phyloP scores from a whole-genome alignment of 1,139 yeast species.

The Magnusiomyces ingens region DNA sequence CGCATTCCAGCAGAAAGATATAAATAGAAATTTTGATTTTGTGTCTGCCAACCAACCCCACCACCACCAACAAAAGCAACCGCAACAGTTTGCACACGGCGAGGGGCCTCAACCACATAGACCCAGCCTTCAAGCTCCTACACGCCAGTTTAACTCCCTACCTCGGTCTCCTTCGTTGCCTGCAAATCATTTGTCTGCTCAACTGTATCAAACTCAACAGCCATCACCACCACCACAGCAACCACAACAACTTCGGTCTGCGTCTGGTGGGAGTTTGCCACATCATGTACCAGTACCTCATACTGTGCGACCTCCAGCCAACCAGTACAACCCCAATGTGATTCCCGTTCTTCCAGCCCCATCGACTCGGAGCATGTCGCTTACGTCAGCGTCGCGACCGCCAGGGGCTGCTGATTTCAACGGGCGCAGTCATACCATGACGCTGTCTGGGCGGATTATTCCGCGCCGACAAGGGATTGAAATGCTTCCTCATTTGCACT shows the following conservation, averaged over 20 bases:
- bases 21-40: too few species aligned
- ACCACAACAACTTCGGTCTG: conserved; percentile 3
- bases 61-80: conserved; percentile 4
- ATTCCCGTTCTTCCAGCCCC: background rate
- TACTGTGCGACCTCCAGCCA: background rate
- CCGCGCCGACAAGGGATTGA: conserved; percentile 26
- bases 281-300: background rate
- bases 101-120: background rate
- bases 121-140: background rate
- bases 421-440: conserved; percentile 20
- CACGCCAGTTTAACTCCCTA: background rate
- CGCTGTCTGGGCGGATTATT: conserved; percentile 29
- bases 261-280: conserved; percentile 7
- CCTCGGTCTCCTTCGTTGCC: conserved; percentile 4
- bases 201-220: background rate
- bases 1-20: too few species aligned
- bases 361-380: conserved; percentile 2
- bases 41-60: conserved; percentile 1
- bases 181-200: background rate
- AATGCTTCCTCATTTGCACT: conserved; percentile 10
- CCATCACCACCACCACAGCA: conserved; percentile 10
- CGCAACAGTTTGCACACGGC: background rate
- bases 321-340: background rate
- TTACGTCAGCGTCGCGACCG: background rate
- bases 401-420: conserved; percentile 14